Evolutionary conservation across 2,329 filamentous ascomycete species (phyloP), one percentile per base, ranked within the genome.

Genomic region (Cercospora berteroae): DNA sequence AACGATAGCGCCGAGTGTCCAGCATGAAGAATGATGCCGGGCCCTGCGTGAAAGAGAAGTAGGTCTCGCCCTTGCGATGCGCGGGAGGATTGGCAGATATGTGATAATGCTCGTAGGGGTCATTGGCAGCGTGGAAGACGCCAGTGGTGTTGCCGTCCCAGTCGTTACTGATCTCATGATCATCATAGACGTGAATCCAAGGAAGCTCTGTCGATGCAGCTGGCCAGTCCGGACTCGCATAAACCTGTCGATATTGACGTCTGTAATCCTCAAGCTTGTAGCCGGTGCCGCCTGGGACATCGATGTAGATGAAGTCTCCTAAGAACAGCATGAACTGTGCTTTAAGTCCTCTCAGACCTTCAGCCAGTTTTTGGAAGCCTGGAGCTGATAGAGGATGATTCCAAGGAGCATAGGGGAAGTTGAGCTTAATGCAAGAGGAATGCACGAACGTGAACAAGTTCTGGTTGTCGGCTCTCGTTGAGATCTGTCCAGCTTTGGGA

Each of bases 141-240:
- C 92, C 91, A 0, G 92, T 93, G 13, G 87, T 90, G 77, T 94
- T 95, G 18, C 86, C 84, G 67, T 90, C 88, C 93, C 94, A 98
- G 80, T 98, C 95, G 74, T 99, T 98, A 5, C 87, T 87, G 69
- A 99, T 97, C 77, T 99, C 95, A 75, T 99, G 95, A 77, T 99
- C 95, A 76, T 99, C 95, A 6, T 97, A 86, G 2, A 96, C 94
- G 76, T 99, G 95, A 55, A 98, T 92, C 95, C 95, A 99, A 74
- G 94, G 96, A n/a, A 98, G 83, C 64, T 93, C 89, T 72, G 90
- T 85, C 0, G 88, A 88, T 10, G 91, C 88, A 0, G 88, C 82
- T 0, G 87, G 83, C 95, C 95, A 99, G 71, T 97, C 94, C 0
- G 94, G 94, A 2, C 94, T 97, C 0, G 92, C 90, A 76, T 99